Evolutionary conservation across 2,329 filamentous ascomycete species (phyloP).

Genomic region (Xylariales sp.): DNA sequence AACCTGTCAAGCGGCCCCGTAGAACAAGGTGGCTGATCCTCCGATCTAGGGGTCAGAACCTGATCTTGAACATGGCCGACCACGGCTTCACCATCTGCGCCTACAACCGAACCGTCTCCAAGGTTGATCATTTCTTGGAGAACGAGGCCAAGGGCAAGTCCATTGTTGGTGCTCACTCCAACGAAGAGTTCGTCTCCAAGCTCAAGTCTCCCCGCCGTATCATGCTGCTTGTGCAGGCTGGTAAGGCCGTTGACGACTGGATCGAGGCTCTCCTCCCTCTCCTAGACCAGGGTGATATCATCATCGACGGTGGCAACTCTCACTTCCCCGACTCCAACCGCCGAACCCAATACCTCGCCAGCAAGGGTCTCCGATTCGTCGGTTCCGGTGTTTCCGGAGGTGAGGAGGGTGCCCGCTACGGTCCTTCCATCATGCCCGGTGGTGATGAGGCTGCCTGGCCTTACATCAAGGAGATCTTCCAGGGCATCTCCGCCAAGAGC

Average conservation of each 20-base stretch:
- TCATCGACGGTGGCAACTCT: slow-evolving; percentile 99
- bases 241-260: slow-evolving; percentile 97
- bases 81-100: slow-evolving; percentile 95
- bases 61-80: slow-evolving; percentile 86
- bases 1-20: neutral
- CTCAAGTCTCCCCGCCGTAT: slow-evolving; percentile 95
- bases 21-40: no score
- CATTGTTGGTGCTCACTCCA: slow-evolving; percentile 87
- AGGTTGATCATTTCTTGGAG: slow-evolving; percentile 90
- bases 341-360: slow-evolving; percentile 79
- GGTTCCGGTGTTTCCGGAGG: slow-evolving; percentile 97
- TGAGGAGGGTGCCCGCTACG: slow-evolving; percentile 98
- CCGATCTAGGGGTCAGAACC: slow-evolving; percentile 64
- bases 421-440: slow-evolving; percentile 97
- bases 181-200: slow-evolving; percentile 92
- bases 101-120: slow-evolving; percentile 97
- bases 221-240: slow-evolving; percentile 99
- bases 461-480: slow-evolving; percentile 98
- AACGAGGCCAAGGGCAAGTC: slow-evolving; percentile 96
- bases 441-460: slow-evolving; percentile 98
- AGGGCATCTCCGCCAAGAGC: slow-evolving; percentile 95
- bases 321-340: slow-evolving; percentile 99
- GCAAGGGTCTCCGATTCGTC: slow-evolving; percentile 92
- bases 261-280: slow-evolving; percentile 89
- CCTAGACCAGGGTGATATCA: slow-evolving; percentile 86